phyloP scores from a whole-genome alignment of 495 filamentous ascomycete genomes.

The Xylaria sp. region DNA sequence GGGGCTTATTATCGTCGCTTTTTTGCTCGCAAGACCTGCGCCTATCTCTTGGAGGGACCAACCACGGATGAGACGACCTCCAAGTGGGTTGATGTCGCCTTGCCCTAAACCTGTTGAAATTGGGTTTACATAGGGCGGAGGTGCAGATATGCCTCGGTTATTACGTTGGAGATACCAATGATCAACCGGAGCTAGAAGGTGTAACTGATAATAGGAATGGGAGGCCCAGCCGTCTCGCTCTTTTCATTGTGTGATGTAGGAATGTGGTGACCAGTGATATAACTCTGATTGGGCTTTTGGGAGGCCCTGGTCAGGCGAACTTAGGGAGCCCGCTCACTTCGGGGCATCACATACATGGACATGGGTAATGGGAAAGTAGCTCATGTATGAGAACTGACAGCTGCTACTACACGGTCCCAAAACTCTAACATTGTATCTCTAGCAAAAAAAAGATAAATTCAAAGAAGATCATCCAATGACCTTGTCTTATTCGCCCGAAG shows the following conservation, averaged over 20 bases:
- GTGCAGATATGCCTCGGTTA: conserved; percentile 5
- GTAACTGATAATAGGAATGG: conserved; percentile 21
- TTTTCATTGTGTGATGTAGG: conserved; percentile 24
- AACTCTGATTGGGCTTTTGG: conserved; percentile 18
- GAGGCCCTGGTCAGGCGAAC: conserved; percentile 15
- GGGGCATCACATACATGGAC: conserved; percentile 23
- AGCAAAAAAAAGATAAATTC: conserved; percentile 21
- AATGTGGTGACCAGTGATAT: conserved; percentile 20
- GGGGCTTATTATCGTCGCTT: conserved; percentile 22
- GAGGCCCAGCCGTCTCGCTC: conserved; percentile 14
- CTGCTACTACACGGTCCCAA: conserved; percentile 17
- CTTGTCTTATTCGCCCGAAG: too few relatives aligned
- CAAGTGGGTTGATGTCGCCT: background rate
- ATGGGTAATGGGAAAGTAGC: conserved; percentile 28
- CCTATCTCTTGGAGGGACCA: background rate
- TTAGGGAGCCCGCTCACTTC: conserved; percentile 3
- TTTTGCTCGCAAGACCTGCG: conserved; percentile 18
- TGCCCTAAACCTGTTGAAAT: conserved; percentile 7
- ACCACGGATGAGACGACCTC: conserved; percentile 4
- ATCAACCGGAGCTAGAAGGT: conserved; percentile 19
- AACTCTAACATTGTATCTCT: conserved; percentile 26
- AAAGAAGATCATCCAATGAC: conserved; percentile 3
- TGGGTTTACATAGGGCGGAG: conserved; percentile 9
- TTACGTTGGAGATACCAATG: conserved; percentile 19
- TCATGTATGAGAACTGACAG: conserved; percentile 13